phyloP scores from a whole-genome alignment of 306 rosid species.

The Acacia melanoxylon region DNA sequence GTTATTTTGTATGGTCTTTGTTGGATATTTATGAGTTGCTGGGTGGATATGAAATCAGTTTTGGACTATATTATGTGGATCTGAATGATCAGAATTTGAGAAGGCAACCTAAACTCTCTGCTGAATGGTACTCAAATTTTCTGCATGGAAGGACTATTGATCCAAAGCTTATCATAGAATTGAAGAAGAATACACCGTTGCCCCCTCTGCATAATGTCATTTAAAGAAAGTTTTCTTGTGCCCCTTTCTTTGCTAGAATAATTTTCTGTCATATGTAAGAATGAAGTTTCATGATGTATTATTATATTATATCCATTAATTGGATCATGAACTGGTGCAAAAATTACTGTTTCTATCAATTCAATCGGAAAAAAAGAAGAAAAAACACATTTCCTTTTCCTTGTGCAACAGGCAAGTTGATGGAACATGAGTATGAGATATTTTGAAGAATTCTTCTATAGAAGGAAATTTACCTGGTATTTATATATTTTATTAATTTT shows the following conservation, averaged over 20 bases:
- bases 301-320: neutral
- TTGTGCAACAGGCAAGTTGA: no score
- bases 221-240: neutral
- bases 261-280: neutral
- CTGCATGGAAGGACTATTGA: neutral
- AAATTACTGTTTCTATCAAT: neutral
- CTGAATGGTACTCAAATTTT: slow-evolving; percentile 28
- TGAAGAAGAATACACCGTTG: neutral
- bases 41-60: slow-evolving; percentile 17
- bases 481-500: no score
- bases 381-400: neutral
- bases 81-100: slow-evolving; percentile 4
- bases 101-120: slow-evolving; percentile 37
- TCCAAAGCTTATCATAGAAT: neutral
- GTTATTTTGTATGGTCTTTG: slow-evolving; percentile 33
- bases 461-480: no score
- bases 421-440: no score
- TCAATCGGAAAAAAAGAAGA: neutral
- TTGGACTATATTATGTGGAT: slow-evolving; percentile 20
- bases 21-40: slow-evolving; percentile 22
- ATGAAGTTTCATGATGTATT: neutral
- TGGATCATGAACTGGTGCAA: neutral
- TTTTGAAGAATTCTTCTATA: no score
- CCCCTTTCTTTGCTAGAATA: neutral
- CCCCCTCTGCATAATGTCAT: neutral